Evolutionary conservation across 2,329 filamentous ascomycete species (phyloP).

Genomic region (Epichloe coenophiala): DNA sequence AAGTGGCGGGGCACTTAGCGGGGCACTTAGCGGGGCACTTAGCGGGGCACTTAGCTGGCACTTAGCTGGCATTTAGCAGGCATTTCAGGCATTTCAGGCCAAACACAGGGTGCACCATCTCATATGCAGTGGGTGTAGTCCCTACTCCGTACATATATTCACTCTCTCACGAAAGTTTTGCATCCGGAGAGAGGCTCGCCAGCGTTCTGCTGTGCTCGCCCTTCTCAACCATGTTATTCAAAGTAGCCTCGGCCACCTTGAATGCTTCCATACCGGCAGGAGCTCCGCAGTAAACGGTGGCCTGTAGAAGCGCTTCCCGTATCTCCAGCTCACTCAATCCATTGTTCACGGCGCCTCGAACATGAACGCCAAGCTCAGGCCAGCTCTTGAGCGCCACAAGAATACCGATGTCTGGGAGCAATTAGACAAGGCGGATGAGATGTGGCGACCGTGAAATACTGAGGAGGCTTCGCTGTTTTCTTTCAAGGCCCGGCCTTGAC

Average conservation of each 20-base stretch:
- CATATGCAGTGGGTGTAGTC: too few species aligned
- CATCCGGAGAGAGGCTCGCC: neutral
- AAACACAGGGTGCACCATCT: too few species aligned
- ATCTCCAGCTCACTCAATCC: conserved; percentile 40
- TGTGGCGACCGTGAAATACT: conserved; percentile 19
- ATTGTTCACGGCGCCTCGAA: conserved; percentile 48
- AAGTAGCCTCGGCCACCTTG: conserved; percentile 12
- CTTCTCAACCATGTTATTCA: conserved; percentile 14
- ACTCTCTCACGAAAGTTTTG: neutral
- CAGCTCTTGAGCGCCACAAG: conserved; percentile 45
- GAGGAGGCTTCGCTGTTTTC: conserved; percentile 35
- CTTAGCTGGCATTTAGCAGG: too few species aligned
- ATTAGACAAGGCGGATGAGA: neutral
- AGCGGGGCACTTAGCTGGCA: too few species aligned
- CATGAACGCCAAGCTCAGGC: conserved; percentile 45
- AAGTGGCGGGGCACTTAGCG: neutral
- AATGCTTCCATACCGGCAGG: conserved; percentile 26
- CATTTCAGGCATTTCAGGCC: too few species aligned
- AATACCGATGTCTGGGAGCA: conserved; percentile 35
- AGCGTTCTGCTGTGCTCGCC: conserved; percentile 9
- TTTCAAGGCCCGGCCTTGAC: conserved; percentile 46
- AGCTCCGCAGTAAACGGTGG: conserved; percentile 26
- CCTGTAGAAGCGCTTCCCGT: conserved; percentile 38
- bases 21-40: neutral
- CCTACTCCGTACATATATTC: neutral